Evolutionary conservation across 257 asterid genomes (phyloP), one percentile per base, ranked within the genome.

Genomic region (Salvia splendens): DNA sequence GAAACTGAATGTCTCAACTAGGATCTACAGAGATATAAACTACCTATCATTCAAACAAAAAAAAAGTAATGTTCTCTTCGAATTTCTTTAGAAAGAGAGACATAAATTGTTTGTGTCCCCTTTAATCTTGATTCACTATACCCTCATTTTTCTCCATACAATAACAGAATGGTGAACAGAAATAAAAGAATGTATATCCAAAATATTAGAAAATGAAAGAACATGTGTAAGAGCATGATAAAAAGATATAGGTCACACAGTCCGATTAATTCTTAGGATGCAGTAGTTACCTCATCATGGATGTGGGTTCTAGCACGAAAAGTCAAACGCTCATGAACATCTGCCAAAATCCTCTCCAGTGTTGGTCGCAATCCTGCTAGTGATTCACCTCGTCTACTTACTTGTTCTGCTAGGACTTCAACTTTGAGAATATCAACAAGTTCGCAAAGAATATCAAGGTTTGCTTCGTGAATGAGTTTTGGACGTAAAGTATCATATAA

Each of bases 261-360:
- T 56, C 40, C 43, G 61, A 56, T 36, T 51, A 56, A 36, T 68
- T 62, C 41, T 48, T 53, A 17, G 52, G 64, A 16, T 56, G 70
- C 52, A 70, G 81, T 32, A 68, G 52, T 72, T 71, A 94, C 99
- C 97, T 91, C 99, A 80, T 94, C 97, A 28, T 89, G 86, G 16
- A 94, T 89, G 81, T 91, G 86, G 48, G 99, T 91, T 67, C 98
- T 89, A 62, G 99, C 98, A 71, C 99, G 96, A 53, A 94, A 94
- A 58, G 96, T 94, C 65, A 88, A 75, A 36, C 97, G 95, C 79
- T 94, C 99, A 14, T 91, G 99, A 59, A 91, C 91, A 87, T 94
- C 98, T 32, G 96, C 97, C 77, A 94, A 82, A 77, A 83, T 87
- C 84, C 99, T 91, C 78, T 94, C 96, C 57, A 94, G 61, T 42